Evolutionary conservation across 345 rosid genomes (phyloP).

Genomic region (Arabis hirsuta): DNA sequence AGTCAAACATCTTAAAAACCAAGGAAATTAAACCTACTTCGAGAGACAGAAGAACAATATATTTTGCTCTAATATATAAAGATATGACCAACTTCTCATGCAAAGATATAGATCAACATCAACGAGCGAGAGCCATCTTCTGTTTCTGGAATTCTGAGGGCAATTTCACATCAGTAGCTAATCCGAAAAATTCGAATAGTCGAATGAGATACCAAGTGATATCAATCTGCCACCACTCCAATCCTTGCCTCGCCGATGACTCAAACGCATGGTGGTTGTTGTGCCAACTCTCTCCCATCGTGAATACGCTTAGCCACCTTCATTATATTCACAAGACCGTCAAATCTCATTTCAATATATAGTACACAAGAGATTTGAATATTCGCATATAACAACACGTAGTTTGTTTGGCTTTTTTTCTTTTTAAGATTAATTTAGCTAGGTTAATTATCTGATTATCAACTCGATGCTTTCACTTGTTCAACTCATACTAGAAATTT

Average conservation of each 20-base stretch:
- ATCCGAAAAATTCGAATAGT: slow-evolving; percentile 59
- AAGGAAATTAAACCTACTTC: neutral
- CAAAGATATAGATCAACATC: neutral
- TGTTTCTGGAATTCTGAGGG: slow-evolving; percentile 61
- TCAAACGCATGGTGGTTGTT: slow-evolving; percentile 86
- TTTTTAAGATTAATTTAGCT: too few relatives aligned
- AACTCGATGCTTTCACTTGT: too few relatives aligned
- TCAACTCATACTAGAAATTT: too few relatives aligned
- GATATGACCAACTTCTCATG: neutral
- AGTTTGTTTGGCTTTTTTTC: too few relatives aligned
- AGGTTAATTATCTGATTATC: too few relatives aligned
- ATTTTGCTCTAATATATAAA: neutral
- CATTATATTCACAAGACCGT: neutral
- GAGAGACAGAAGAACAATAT: neutral
- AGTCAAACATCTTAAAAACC: neutral
- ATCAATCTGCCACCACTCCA: slow-evolving; percentile 93
- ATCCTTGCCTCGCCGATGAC: slow-evolving; percentile 78
- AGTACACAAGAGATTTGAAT: neutral
- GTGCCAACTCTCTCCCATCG: slow-evolving; percentile 96
- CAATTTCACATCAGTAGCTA: slow-evolving; percentile 74
- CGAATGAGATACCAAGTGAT: slow-evolving; percentile 73
- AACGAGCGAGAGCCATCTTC: slow-evolving; percentile 49
- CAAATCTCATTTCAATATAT: neutral
- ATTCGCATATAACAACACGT: neutral
- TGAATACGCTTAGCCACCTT: slow-evolving; percentile 85